A percentile compares a stretch with the other conserved stretches of the same genome.
Evolutionary conservation across 495 filamentous ascomycete species (phyloP).

Genomic region (Penicillium simplicissimum): DNA sequence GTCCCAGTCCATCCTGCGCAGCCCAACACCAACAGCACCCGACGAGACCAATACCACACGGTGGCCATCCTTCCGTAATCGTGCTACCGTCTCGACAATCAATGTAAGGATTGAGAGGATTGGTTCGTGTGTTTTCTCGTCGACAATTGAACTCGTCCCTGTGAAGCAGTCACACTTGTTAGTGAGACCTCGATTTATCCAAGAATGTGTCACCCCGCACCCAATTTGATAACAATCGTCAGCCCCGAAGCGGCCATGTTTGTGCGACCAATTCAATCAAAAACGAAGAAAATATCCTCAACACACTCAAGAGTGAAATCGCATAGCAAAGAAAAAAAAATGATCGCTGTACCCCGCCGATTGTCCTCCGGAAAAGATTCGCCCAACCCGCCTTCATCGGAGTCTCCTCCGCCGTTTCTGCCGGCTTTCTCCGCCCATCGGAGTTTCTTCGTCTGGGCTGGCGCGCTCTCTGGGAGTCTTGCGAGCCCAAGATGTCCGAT

Average conservation of each 20-base stretch:
- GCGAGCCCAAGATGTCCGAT: constrained; percentile 34
- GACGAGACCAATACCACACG: constrained; percentile 94
- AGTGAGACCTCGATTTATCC: constrained; percentile 16
- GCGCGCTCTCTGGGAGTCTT: background rate
- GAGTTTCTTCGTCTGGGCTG: constrained; percentile 29
- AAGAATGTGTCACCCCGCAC: constrained; percentile 53
- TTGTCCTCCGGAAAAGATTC: constrained; percentile 4
- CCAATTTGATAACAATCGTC: constrained; percentile 92
- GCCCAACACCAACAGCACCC: constrained; percentile 90
- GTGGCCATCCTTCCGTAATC: constrained; percentile 85
- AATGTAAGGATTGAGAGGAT: constrained; percentile 83
- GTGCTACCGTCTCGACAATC: constrained; percentile 90
- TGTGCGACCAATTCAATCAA: background rate
- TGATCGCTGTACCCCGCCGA: constrained; percentile 3
- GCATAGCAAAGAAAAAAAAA: constrained; percentile 2
- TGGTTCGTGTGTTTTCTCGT: constrained; percentile 97
- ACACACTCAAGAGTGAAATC: background rate
- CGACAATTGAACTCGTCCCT: constrained; percentile 98
- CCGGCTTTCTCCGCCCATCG: constrained; percentile 35
- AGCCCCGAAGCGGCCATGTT: constrained; percentile 40
- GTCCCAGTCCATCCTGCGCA: constrained; percentile 87
- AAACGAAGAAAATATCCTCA: background rate
- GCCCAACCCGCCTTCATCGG: constrained; percentile 6
- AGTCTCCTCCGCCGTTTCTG: constrained; percentile 28
- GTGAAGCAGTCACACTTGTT: constrained; percentile 3